Evolutionary conservation across 2,329 filamentous ascomycete genomes (phyloP).

Genomic region (Talaromyces sp.): DNA sequence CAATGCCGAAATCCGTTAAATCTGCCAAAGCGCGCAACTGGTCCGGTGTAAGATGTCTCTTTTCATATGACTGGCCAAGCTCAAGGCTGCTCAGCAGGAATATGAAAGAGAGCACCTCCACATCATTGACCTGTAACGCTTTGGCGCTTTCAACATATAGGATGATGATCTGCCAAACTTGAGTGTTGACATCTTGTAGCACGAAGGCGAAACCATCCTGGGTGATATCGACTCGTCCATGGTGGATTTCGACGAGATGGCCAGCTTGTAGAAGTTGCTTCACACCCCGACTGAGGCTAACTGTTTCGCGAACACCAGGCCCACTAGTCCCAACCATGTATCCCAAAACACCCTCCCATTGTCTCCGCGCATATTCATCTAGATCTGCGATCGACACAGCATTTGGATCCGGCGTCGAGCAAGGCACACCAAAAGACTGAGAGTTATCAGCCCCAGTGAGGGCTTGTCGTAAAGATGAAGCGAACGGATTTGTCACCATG

Average conservation of each 20-base stretch:
- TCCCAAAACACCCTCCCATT: slow-evolving; percentile 95
- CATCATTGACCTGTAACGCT: slow-evolving; percentile 73
- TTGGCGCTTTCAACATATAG: slow-evolving; percentile 88
- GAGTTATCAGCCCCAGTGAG: slow-evolving; percentile 83
- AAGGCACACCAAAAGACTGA: slow-evolving; percentile 87
- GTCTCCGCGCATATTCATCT: slow-evolving; percentile 79
- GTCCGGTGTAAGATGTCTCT: slow-evolving; percentile 73
- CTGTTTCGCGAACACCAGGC: slow-evolving; percentile 49
- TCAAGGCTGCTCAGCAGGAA: slow-evolving; percentile 94
- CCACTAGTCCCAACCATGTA: slow-evolving; percentile 72
- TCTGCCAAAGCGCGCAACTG: slow-evolving; percentile 88
- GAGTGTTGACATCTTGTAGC: slow-evolving; percentile 90
- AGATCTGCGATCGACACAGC: slow-evolving; percentile 70
- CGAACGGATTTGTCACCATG: slow-evolving; percentile 77
- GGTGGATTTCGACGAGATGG: slow-evolving; percentile 67
- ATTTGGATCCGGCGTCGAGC: slow-evolving; percentile 60
- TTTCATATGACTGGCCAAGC: slow-evolving; percentile 87
- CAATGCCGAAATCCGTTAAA: slow-evolving; percentile 86
- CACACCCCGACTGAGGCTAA: slow-evolving; percentile 69
- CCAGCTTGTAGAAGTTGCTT: slow-evolving; percentile 80
- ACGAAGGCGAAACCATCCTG: slow-evolving; percentile 92
- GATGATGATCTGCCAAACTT: slow-evolving; percentile 93
- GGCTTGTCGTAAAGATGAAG: slow-evolving; percentile 76
- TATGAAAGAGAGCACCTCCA: slow-evolving; percentile 93
- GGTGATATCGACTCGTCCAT: slow-evolving; percentile 69